Conservation (phyloP, 2,329 filamentous ascomycete genomes). For the Beauveria varroae region DNA sequence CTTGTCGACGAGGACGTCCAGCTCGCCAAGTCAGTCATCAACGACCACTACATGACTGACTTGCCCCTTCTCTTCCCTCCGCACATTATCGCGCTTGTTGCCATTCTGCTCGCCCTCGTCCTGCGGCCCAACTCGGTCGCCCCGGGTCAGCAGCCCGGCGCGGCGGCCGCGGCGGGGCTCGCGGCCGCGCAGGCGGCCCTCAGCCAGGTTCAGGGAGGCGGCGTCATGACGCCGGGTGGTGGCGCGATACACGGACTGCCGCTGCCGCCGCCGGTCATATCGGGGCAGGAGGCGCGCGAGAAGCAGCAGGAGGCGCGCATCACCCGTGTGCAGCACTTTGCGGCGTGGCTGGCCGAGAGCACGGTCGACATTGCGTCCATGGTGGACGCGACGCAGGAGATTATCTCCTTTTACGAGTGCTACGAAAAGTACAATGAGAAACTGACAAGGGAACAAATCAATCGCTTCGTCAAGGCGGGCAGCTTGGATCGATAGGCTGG, state of each 20-base stretch:
- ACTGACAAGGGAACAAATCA: constrained; percentile 49
- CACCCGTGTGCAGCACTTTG: constrained; percentile 56
- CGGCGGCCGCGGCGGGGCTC: constrained; percentile 34
- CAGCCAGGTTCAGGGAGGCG: constrained; percentile 35
- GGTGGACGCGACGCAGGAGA: constrained; percentile 84
- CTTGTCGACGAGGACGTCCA: constrained; percentile 72
- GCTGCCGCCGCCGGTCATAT: constrained; percentile 1
- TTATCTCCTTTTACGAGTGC: constrained; percentile 80
- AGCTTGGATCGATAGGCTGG: constrained; percentile 41
- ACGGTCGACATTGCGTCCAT: constrained; percentile 77
- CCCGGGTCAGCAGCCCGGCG: constrained; percentile 22
- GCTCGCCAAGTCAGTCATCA: constrained; percentile 76
- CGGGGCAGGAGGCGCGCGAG: constrained; percentile 33
- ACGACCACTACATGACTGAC: constrained; percentile 89
- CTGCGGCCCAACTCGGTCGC: constrained; percentile 51
- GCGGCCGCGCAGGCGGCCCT: constrained; percentile 43
- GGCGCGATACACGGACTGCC: not conserved
- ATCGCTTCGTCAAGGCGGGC: constrained; percentile 51
- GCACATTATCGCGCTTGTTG: constrained; percentile 82
- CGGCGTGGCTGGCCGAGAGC: constrained; percentile 79
- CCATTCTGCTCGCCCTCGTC: constrained; percentile 77
- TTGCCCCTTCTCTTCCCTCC: constrained; percentile 78
- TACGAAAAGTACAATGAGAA: constrained; percentile 56
- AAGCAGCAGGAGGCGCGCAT: constrained; percentile 48
- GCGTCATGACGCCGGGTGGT: not conserved